Percentiles rank a stretch among this genome's conserved stretches.
These are phyloP conservation scores for Mallotus japonicus DNA, from an alignment of 441 rosid species.

Conservation along the genomic window DNA sequence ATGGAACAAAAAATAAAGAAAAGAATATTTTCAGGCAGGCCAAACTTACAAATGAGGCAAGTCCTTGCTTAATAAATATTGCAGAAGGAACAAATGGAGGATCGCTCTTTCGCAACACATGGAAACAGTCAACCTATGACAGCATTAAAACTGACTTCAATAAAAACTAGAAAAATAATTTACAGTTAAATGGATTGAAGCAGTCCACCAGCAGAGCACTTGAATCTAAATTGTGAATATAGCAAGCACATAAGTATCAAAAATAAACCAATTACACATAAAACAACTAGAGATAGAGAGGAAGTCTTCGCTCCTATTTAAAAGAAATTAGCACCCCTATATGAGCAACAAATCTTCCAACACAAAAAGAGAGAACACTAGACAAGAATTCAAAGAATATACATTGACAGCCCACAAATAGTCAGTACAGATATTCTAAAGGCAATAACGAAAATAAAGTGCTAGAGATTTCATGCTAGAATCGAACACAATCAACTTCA, in stretches of 20 bases:
- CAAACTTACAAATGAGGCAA: conserved; percentile 79
- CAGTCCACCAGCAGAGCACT: conserved; percentile 6
- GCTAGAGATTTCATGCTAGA: background rate
- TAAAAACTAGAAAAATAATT: conserved; percentile 10
- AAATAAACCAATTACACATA: background rate
- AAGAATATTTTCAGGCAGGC: conserved; percentile 16
- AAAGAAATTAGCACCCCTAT: background rate
- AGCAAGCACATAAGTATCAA: background rate
- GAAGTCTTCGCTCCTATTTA: background rate
- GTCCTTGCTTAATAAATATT: conserved; percentile 89
- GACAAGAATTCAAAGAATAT: background rate
- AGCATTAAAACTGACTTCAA: conserved; percentile 17
- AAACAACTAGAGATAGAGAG: background rate
- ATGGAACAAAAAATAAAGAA: conserved; percentile 5
- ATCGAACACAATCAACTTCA: conserved; percentile 6
- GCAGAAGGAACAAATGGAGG: conserved; percentile 85
- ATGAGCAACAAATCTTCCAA: background rate
- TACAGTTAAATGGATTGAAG: background rate
- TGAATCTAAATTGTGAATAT: background rate
- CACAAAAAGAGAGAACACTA: too few species aligned
- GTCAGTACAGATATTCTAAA: background rate
- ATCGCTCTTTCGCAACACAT: conserved; percentile 95
- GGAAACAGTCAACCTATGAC: conserved; percentile 95
- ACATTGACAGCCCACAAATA: background rate
- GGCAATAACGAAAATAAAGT: too few species aligned